Conservation (phyloP, 345 rosid species). For the Schrenkiella parvula region DNA sequence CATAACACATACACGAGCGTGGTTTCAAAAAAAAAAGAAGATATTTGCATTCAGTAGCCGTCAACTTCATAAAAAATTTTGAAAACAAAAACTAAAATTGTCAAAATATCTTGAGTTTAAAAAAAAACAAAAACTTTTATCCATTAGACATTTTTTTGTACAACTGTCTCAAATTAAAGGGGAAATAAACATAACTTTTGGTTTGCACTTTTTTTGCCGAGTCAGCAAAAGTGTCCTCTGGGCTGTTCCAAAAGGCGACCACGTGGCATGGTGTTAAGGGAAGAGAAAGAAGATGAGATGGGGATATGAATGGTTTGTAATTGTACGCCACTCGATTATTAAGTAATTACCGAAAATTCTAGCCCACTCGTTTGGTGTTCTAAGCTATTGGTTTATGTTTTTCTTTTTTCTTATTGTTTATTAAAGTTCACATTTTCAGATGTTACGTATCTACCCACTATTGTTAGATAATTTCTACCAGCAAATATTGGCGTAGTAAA, state of each 20-base stretch:
- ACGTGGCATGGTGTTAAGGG: conserved; percentile 1
- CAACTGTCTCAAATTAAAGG: conserved; percentile 4
- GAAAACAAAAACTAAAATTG: conserved; percentile 4
- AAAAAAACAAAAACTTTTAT: neutral
- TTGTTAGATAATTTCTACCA: neutral
- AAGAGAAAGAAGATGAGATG: neutral
- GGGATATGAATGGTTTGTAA: conserved; percentile 10
- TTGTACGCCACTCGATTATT: conserved; percentile 32
- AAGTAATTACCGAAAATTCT: neutral
- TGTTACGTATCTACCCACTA: conserved; percentile 3
- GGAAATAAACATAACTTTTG: neutral
- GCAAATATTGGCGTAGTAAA: conserved; percentile 4
- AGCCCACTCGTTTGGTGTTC: conserved; percentile 23
- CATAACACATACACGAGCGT: conserved; percentile 24
- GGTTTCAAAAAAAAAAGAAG: conserved; percentile 6
- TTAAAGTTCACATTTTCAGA: neutral
- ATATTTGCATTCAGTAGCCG: conserved; percentile 27
- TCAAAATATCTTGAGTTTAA: conserved; percentile 14
- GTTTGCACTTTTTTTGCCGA: conserved; percentile 25
- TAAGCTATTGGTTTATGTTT: neutral
- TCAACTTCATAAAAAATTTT: conserved; percentile 11
- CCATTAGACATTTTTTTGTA: conserved; percentile 12
- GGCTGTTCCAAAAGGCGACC: conserved; percentile 23
- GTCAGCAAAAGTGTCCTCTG: conserved; percentile 32
- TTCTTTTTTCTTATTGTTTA: neutral